phyloP scores from a whole-genome alignment of 108 stramenopile species.

The Nitzschia putrida region DNA sequence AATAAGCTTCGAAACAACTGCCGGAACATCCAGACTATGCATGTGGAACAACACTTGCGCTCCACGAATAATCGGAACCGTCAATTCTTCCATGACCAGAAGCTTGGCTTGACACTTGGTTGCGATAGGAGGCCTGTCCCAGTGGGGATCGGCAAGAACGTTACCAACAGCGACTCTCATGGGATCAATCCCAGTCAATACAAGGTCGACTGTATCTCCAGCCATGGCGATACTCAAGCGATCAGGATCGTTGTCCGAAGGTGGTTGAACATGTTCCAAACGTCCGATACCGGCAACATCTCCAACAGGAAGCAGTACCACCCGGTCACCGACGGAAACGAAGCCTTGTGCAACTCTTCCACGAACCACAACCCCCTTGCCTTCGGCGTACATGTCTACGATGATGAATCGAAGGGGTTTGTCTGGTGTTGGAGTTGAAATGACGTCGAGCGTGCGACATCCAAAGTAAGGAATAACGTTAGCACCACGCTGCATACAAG shows the following conservation, averaged over 20 bases:
- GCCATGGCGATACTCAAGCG: slow-evolving; percentile 64
- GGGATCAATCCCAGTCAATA: slow-evolving; percentile 74
- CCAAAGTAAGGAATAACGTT: slow-evolving; percentile 27
- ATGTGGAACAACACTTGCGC: slow-evolving; percentile 83
- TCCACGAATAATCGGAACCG: slow-evolving; percentile 95
- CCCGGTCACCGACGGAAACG: slow-evolving; percentile 58
- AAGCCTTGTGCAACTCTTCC: slow-evolving; percentile 84
- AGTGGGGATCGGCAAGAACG: slow-evolving; percentile 66
- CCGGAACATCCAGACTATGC: slow-evolving; percentile 80
- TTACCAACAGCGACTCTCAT: slow-evolving; percentile 76
- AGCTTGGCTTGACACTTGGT: slow-evolving; percentile 82
- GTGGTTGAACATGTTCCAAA: slow-evolving; percentile 70
- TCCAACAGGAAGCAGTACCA: slow-evolving; percentile 80
- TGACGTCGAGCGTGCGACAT: slow-evolving; percentile 16
- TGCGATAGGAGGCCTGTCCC: slow-evolving; percentile 61
- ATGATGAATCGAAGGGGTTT: slow-evolving; percentile 93
- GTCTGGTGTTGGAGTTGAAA: slow-evolving; percentile 66
- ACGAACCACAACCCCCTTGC: slow-evolving; percentile 69
- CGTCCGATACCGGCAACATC: slow-evolving; percentile 66
- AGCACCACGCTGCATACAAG: too few species aligned
- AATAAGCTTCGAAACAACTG: slow-evolving; percentile 65
- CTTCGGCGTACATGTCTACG: slow-evolving; percentile 80
- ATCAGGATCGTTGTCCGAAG: slow-evolving; percentile 33
- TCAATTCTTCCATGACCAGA: slow-evolving; percentile 93
- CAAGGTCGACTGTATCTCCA: slow-evolving; percentile 87